Evolutionary conservation across 768 basidiomycete genomes (phyloP).

Genomic region (Phlegmacium glaucopus): DNA sequence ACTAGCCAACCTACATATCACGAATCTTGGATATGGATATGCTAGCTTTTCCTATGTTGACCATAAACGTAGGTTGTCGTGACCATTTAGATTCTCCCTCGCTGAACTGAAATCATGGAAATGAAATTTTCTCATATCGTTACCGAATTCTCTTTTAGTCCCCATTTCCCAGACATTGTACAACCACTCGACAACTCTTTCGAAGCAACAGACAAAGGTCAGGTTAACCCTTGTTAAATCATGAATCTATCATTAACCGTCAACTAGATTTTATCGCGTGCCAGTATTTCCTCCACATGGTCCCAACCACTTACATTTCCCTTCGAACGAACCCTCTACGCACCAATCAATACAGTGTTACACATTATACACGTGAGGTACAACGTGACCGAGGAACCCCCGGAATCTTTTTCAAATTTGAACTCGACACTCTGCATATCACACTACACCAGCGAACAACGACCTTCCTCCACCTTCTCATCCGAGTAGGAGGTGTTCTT

Average conservation of each 20-base stretch:
- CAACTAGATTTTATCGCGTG: conserved; percentile 78
- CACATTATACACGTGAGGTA: conserved; percentile 80
- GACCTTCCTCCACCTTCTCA: conserved; percentile 73
- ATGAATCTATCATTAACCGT: no score
- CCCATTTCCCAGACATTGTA: no score
- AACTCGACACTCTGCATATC: conserved; percentile 86
- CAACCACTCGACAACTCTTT: no score
- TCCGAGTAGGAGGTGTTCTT: conserved; percentile 85
- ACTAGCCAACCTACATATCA: conserved; percentile 90
- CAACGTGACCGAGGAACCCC: conserved; percentile 78
- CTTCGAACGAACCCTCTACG: conserved; percentile 60
- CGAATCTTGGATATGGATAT: conserved; percentile 94
- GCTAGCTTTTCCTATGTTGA: conserved; percentile 83
- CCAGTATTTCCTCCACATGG: conserved; percentile 94
- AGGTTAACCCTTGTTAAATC: no score
- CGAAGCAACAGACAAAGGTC: no score
- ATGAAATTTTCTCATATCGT: no score
- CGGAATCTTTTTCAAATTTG: no score
- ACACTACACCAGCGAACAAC: conserved; percentile 91
- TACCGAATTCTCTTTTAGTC: no score
- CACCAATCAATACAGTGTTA: conserved; percentile 92
- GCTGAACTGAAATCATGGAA: no score
- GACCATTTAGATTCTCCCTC: no score
- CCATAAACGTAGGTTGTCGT: no score
- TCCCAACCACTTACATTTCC: conserved; percentile 90